Percentiles rank a stretch among this genome's conserved stretches.
phyloP scores from a whole-genome alignment of 2,329 filamentous ascomycete genomes.

The Lasiodiplodia gonubiensis region DNA sequence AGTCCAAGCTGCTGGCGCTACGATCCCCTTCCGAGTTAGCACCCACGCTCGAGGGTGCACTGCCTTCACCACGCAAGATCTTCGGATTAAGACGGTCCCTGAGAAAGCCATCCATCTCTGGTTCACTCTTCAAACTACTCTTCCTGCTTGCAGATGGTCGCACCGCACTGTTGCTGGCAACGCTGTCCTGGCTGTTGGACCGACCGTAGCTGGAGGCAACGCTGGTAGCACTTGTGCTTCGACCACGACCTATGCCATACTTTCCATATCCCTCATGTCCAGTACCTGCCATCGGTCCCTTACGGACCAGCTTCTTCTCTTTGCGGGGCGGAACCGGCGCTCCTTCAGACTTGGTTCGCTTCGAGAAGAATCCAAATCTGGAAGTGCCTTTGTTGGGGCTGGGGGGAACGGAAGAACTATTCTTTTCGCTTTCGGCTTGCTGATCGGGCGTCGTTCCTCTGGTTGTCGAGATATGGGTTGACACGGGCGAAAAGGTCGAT shows the following conservation, averaged over 20 bases:
- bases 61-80: slow-evolving; percentile 52
- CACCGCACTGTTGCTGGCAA: slow-evolving; percentile 42
- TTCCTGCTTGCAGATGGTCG: slow-evolving; percentile 48
- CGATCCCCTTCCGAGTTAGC: slow-evolving; percentile 41
- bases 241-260: slow-evolving; percentile 65
- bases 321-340: slow-evolving; percentile 56
- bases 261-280: slow-evolving; percentile 86
- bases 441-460: slow-evolving; percentile 49
- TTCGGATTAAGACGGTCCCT: slow-evolving; percentile 52
- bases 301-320: slow-evolving; percentile 62
- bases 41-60: slow-evolving; percentile 35
- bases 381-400: slow-evolving; percentile 63
- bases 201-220: slow-evolving; percentile 53
- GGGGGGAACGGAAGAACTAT: slow-evolving; percentile 51
- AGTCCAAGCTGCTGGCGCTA: slow-evolving; percentile 44
- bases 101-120: slow-evolving; percentile 54
- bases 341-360: slow-evolving; percentile 69
- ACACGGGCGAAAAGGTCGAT: slow-evolving; percentile 36
- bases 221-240: slow-evolving; percentile 66
- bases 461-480: slow-evolving; percentile 31
- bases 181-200: slow-evolving; percentile 52
- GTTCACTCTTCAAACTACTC: slow-evolving; percentile 49
- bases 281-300: slow-evolving; percentile 88
- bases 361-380: slow-evolving; percentile 79
- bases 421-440: slow-evolving; percentile 41